Evolutionary conservation across 2,329 filamentous ascomycete species (phyloP).

Genomic region (Herpomyces periplanetae): DNA sequence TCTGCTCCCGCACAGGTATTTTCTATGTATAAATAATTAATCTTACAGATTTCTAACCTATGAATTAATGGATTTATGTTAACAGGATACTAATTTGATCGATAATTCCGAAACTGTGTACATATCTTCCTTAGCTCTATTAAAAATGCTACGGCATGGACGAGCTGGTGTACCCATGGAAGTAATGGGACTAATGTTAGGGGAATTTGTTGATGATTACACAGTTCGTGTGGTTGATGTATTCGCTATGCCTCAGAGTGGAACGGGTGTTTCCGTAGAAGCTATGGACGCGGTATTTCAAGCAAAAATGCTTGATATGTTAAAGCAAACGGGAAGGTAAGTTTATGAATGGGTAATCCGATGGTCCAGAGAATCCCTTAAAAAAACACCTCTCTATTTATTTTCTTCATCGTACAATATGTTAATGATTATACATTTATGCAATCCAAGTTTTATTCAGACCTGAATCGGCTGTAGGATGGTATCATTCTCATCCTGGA

Average conservation of each 20-base stretch:
- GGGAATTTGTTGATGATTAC: slow-evolving; percentile 95
- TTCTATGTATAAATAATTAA: too few species aligned
- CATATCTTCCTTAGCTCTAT: slow-evolving; percentile 75
- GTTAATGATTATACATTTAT: not conserved
- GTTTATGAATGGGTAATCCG: slow-evolving; percentile 4
- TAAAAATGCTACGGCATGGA: slow-evolving; percentile 96
- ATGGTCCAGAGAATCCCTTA: slow-evolving; percentile 1
- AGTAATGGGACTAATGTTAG: slow-evolving; percentile 96
- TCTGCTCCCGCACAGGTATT: too few species aligned
- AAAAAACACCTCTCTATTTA: not conserved
- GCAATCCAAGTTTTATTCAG: slow-evolving; percentile 10
- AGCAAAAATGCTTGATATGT: slow-evolving; percentile 99
- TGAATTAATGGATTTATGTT: too few species aligned
- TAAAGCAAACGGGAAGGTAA: slow-evolving; percentile 76
- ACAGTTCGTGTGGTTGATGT: slow-evolving; percentile 93
- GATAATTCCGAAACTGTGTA: slow-evolving; percentile 98
- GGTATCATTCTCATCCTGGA: slow-evolving; percentile 96
- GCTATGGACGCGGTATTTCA: slow-evolving; percentile 95
- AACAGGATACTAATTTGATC: slow-evolving; percentile 62
- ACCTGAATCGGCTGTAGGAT: slow-evolving; percentile 84
- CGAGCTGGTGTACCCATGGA: slow-evolving; percentile 96
- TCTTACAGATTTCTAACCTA: too few species aligned
- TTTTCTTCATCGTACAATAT: slow-evolving; percentile 1
- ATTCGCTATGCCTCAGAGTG: slow-evolving; percentile 95
- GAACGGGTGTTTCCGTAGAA: slow-evolving; percentile 89